Percentiles rank a stretch among this genome's conserved stretches.
Evolutionary conservation across 306 rosid genomes (phyloP).

Genomic region (Prunus armeniaca): DNA sequence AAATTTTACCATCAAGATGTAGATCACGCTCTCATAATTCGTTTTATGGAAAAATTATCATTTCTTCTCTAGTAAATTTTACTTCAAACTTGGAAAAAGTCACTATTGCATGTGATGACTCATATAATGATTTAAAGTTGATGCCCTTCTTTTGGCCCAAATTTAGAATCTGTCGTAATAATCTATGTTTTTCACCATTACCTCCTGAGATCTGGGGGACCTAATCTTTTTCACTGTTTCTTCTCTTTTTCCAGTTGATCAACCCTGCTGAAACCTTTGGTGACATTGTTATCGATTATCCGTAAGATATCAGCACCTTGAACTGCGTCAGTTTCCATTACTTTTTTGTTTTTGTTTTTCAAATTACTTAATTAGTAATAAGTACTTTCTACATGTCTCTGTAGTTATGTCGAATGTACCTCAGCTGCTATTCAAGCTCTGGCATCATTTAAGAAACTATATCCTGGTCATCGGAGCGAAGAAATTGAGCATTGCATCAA

Average conservation of each 20-base stretch:
- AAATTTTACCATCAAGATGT: background rate
- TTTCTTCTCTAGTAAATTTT: background rate
- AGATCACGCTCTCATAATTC: background rate
- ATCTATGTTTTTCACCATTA: background rate
- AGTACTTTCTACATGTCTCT: slow-evolving; percentile 4
- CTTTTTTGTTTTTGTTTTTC: background rate
- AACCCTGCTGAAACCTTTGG: slow-evolving; percentile 98
- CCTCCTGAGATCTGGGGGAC: slow-evolving; percentile 1
- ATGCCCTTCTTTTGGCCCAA: background rate
- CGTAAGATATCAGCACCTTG: slow-evolving; percentile 57
- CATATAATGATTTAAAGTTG: background rate
- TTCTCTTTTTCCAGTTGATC: slow-evolving; percentile 58
- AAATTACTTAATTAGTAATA: background rate
- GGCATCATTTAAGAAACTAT: slow-evolving; percentile 48
- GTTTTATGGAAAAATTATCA: background rate
- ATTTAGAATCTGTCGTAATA: background rate
- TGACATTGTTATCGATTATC: slow-evolving; percentile 91
- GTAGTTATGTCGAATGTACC: slow-evolving; percentile 85
- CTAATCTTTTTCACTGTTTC: slow-evolving; percentile 15
- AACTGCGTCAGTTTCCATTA: slow-evolving; percentile 13
- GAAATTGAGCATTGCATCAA: slow-evolving; percentile 60
- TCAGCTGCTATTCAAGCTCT: slow-evolving; percentile 89
- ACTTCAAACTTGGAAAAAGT: background rate
- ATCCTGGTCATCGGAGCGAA: slow-evolving; percentile 61
- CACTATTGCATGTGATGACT: background rate